Evolutionary conservation across 805 yeast species (phyloP).

Genomic region (Metschnikowia drakensbergensis): DNA sequence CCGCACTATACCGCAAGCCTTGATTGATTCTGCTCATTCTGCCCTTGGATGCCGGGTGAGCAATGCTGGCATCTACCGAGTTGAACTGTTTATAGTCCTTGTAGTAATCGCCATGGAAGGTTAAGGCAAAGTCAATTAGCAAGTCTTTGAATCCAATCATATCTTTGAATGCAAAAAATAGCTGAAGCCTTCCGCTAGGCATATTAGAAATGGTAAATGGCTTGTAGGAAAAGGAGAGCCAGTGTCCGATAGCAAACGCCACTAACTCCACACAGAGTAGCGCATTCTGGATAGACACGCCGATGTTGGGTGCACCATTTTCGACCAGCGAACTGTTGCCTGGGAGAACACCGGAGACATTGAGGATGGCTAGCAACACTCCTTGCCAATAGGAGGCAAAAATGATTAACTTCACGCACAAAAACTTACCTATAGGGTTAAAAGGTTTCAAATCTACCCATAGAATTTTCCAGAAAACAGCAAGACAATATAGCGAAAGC

Average conservation of each 20-base stretch:
- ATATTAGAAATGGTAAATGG: conserved; percentile 61
- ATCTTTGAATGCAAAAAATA: conserved; percentile 66
- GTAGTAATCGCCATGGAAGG: conserved; percentile 65
- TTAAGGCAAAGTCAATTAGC: conserved; percentile 70
- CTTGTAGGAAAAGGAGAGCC: conserved; percentile 74
- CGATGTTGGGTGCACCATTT: conserved; percentile 34
- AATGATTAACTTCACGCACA: conserved; percentile 88
- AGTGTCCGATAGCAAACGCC: conserved; percentile 84
- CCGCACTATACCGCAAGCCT: conserved; percentile 76
- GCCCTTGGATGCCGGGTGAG: conserved; percentile 64
- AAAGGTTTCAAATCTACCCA: conserved; percentile 70
- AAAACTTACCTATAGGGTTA: conserved; percentile 87
- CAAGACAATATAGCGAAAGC: conserved; percentile 76
- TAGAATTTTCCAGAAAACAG: conserved; percentile 91
- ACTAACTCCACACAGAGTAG: conserved; percentile 79
- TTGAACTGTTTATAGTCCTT: conserved; percentile 77
- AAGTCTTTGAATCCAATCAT: conserved; percentile 76
- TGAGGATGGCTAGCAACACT: conserved; percentile 50
- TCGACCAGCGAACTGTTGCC: conserved; percentile 24
- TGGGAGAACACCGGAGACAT: conserved; percentile 46
- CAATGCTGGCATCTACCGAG: conserved; percentile 65
- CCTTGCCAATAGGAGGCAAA: conserved; percentile 99
- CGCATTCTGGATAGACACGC: conserved; percentile 70
- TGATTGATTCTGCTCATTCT: conserved; percentile 68
- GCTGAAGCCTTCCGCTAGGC: conserved; percentile 66